Base-by-base conservation (phyloP, 257 asterid genomes). In the Nyctanthes arbortristis region DNA sequence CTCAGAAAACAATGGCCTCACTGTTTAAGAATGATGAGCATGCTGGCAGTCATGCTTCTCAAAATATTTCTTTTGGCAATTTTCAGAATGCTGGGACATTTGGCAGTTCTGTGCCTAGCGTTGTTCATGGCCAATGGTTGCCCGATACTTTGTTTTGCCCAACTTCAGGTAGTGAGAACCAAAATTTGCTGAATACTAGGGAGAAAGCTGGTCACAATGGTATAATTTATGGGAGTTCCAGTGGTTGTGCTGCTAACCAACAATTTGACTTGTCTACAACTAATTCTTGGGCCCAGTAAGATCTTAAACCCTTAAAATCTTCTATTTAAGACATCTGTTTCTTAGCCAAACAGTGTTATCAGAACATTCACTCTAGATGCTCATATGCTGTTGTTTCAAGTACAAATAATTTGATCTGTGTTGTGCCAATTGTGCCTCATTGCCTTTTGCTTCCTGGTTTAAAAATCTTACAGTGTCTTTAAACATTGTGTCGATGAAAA, bases 1-100 rank as follows among this genome's bases (percentile, higher is more conserved):
- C 97, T 65, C 91, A 81, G 52, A 94, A 81, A 77, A 86, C 97
- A 54, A 94, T 91, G 96, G 97, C 96, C 70, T 94, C 99, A 39
- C 83, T 94, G 66, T 91, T 91, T 84, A 88, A 86, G 83, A 89
- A 85, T 24, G 96, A 88, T 67, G 97, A 89, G 72, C 85, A 75
- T 75, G 56, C 89, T 68, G 84, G 81, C 70, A 32, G 72, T 76
- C 90, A 77, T 73, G 70, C 87, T 63, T 71, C 85, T 9, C 90
- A 79, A 73, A 85, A 85, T 75, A 84, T 68, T 72, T 60, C 80
- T 67, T 71, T 71, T 72, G 97, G 96, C 54, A 80, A 80, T 78
- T 58, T 73, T 75, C 93, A 84, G 79, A 87, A 67, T 80, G 90
- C 85, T 68, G 96, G 93, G 37, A 67, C 85, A 45, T 80, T 67